Percentiles rank a stretch among this genome's conserved stretches.
Evolutionary conservation across 2,329 filamentous ascomycete genomes (phyloP).

Genomic region (Karstenula rhodostoma): DNA sequence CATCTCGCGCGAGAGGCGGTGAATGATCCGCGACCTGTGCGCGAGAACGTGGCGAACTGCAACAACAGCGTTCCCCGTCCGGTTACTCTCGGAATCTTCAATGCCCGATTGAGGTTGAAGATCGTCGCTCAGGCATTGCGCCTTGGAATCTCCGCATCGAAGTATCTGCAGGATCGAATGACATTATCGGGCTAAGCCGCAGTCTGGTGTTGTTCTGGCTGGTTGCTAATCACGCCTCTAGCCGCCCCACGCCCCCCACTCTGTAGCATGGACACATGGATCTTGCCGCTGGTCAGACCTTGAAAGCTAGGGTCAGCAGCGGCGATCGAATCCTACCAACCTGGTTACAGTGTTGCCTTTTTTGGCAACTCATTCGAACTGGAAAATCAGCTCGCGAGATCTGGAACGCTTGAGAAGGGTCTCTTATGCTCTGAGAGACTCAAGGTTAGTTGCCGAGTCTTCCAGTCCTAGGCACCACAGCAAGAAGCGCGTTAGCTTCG

Average conservation of each 20-base stretch:
- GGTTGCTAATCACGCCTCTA: background rate
- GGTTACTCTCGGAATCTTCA: background rate
- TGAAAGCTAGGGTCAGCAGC: background rate
- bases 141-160: background rate
- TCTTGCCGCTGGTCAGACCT: background rate
- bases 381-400: background rate
- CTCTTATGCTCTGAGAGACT: background rate
- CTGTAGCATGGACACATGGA: background rate
- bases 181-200: background rate
- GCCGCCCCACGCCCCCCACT: background rate
- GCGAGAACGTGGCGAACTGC: background rate
- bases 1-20: slow-evolving; percentile 8
- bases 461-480: too few species aligned
- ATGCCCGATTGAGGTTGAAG: background rate
- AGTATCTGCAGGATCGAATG: background rate
- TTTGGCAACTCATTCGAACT: background rate
- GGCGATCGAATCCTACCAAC: background rate
- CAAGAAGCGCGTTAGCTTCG: too few species aligned
- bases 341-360: background rate
- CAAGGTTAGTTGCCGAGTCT: background rate
- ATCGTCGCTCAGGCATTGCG: background rate
- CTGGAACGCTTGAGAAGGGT: background rate
- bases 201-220: background rate
- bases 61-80: background rate
- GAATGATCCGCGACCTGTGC: background rate